Evolutionary conservation across 2,329 filamentous ascomycete genomes (phyloP), one percentile per base, ranked within the genome.

Genomic region (Fusarium lyarnte): DNA sequence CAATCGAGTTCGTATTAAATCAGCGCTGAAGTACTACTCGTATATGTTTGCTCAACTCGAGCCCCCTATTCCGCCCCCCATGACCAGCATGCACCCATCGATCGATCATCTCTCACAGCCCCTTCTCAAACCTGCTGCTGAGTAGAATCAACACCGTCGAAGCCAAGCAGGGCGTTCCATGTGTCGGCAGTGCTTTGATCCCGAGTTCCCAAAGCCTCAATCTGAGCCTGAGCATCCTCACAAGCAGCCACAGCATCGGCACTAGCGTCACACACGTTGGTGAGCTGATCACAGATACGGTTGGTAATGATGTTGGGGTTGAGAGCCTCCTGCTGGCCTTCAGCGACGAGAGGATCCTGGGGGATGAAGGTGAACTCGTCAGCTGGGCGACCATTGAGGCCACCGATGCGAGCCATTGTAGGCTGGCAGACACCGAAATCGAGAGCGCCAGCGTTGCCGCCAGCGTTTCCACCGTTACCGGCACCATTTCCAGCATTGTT

Each of bases 261-360:
- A 77, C 90, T 90, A 58, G 90, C 90, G 42, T 84, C 82, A 82
- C 91, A 93, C 41, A 90, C 89, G 81, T 92, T 92, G 78, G 81
- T 86, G 65, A 93, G 85, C 83, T 92, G 89, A 81, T 93, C 90
- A 81, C 89, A 90, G 79, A 93, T 89, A 69, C 90, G 87, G 85
- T 91, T 92, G 79, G 90, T 91, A 84, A 93, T 93, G 84, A 93
- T 93, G 83, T 89, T 88, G 63, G 90, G 90, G 87, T 93, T 92
- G 49, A 92, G 84, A 13, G 90, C 90, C 78, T 92, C 91, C 76
- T 89, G 82, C 81, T 93, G 90, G 65, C 79, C 79, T 77, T 89
- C 83, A 71, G 88, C 87, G 64, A 91, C 87, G 23, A 88, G 81
- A 13, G 88, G 82, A 78, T 93, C 91, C 52, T 87, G 87, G 57